Evolutionary conservation across 164 flowering plant genomes (phyloP), one percentile per base, ranked within the genome.

Genomic region (Aristolochia contorta): DNA sequence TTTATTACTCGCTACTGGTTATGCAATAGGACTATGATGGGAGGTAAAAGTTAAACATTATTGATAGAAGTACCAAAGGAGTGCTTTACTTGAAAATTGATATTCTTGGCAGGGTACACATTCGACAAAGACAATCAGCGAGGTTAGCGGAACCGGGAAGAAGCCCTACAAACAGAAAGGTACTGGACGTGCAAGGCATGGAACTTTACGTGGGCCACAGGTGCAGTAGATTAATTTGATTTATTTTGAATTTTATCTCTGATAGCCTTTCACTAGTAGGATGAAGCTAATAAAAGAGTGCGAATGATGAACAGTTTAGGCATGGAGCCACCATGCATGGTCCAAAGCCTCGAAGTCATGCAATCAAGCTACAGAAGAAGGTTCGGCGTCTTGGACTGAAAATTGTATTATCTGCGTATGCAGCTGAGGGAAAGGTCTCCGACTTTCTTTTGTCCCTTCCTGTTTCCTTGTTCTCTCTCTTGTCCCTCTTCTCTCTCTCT

Each of bases 281-380:
- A 22, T 18, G 16, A 25, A 18, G 57, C 21, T 41, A 4, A 49
- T 20, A 46, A 23, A 21, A 50, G 41, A 27, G 19, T 14, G 15
- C 18, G 25, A 46, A 41, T 27, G 5, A 27, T 27, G 30, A 27
- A 83, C 88, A 92, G 98, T 89, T 87, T 49, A 79, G 96, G 58
- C 80, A 78, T 64, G 98, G 98, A 74, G 80, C 79, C 60, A 69
- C 73, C 51, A 90, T 84, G 96, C 98, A 93, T 75, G 98, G 96
- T 12, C 98, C 98, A 43, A 93, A 93, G 72, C 97, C 98, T 58
- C 75, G 90, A 65, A 90, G 96, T 70, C 97, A 93, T 85, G 98
- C 96, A 51, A 60, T 87, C 58, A 90, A 90, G 84, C 67, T 86
- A 65, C 84, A 93, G 61, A 93, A 93, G 72, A 90, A 93, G 77